Conservation (phyloP, 345 rosid genomes). For the Syzygium oleosum region DNA sequence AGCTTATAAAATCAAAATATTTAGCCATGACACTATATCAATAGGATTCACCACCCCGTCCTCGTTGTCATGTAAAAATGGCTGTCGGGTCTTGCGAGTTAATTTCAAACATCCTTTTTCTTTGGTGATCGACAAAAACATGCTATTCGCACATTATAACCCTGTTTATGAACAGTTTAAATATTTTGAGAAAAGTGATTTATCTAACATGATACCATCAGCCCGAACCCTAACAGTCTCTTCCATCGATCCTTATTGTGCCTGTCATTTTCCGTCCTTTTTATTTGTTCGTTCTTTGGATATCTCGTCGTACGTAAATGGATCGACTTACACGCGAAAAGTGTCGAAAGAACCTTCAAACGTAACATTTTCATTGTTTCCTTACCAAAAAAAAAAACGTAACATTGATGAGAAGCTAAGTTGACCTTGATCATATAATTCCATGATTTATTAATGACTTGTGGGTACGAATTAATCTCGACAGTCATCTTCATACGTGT, state of each 20-base stretch:
- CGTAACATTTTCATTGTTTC: no score
- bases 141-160: neutral
- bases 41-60: neutral
- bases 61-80: neutral
- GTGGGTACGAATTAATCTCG: neutral
- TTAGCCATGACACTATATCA: neutral
- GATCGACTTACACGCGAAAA: rapidly evolving
- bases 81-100: neutral
- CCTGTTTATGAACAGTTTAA: rapidly evolving
- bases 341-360: neutral
- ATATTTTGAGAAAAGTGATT: neutral
- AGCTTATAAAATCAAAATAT: neutral
- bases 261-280: neutral
- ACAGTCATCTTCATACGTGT: neutral
- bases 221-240: neutral
- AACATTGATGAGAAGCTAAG: neutral
- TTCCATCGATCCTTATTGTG: neutral
- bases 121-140: neutral
- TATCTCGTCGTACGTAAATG: neutral
- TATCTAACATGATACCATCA: neutral
- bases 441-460: neutral
- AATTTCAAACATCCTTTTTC: neutral
- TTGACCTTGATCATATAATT: neutral
- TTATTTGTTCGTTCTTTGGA: neutral
- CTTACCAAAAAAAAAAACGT: no score